phyloP scores from a whole-genome alignment of 2,329 filamentous ascomycete species.

The Monosporascus cannonballus region DNA sequence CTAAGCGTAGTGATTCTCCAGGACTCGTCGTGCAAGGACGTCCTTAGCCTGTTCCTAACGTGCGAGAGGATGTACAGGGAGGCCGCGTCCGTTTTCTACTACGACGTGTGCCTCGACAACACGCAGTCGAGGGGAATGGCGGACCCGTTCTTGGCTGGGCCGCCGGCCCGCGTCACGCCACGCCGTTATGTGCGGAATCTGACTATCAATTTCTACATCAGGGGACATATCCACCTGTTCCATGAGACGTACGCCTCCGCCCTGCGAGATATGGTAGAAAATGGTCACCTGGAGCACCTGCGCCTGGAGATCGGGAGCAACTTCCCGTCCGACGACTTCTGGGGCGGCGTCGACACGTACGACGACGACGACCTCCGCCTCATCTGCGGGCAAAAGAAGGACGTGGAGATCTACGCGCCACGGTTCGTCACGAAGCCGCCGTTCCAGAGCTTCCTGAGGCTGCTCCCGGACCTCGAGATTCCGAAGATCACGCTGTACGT shows the following conservation, averaged over 20 bases:
- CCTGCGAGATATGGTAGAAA: slow-evolving; percentile 18
- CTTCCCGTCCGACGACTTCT: slow-evolving; percentile 20
- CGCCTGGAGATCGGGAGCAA: slow-evolving; percentile 15
- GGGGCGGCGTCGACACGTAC: slow-evolving; percentile 11
- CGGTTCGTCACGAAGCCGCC: slow-evolving; percentile 15
- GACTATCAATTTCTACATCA: slow-evolving; percentile 16
- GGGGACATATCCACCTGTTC: slow-evolving; percentile 15
- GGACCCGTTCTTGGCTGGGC: slow-evolving; percentile 13
- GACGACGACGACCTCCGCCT: slow-evolving; percentile 7
- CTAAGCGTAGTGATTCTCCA: slow-evolving; percentile 12
- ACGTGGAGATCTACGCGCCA: slow-evolving; percentile 12
- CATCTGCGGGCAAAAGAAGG: slow-evolving; percentile 4
- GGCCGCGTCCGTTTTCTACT: slow-evolving; percentile 21
- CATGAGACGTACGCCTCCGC: slow-evolving; percentile 11
- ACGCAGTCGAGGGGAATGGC: slow-evolving; percentile 7
- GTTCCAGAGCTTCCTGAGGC: slow-evolving; percentile 24
- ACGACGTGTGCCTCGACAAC: slow-evolving; percentile 17
- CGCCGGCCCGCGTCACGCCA: slow-evolving; percentile 13
- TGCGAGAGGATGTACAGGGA: slow-evolving; percentile 11
- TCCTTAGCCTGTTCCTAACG: neutral
- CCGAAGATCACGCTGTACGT: slow-evolving; percentile 12
- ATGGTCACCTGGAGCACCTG: slow-evolving; percentile 15
- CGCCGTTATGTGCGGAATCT: slow-evolving; percentile 19
- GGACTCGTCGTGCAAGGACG: slow-evolving; percentile 7
- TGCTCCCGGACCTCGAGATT: slow-evolving; percentile 12